A percentile compares a stretch with the other conserved stretches of the same genome.
Conservation (phyloP, 306 rosid species). For the Trifolium fragiferum region DNA sequence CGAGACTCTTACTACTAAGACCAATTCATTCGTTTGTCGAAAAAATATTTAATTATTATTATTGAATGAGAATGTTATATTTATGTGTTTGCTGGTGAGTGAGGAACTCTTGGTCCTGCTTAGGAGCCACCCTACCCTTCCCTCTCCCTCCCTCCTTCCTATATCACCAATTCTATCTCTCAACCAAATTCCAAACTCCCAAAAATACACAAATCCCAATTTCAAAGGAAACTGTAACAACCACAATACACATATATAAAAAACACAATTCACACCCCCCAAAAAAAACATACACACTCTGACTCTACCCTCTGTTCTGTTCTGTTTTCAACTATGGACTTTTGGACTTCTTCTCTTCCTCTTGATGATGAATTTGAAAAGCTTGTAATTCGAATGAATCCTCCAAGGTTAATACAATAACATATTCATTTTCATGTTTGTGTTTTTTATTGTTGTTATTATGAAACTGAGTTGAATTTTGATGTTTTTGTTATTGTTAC, state of each 20-base stretch:
- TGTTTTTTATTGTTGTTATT: neutral
- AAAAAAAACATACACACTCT: constrained; percentile 18
- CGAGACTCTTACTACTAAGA: no score
- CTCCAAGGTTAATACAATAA: constrained; percentile 67
- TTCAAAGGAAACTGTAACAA: constrained; percentile 47
- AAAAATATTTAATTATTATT: no score
- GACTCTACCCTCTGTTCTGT: constrained; percentile 15
- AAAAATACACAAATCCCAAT: constrained; percentile 40
- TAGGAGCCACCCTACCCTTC: constrained; percentile 46
- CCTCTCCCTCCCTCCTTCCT: neutral
- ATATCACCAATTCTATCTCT: constrained; percentile 43
- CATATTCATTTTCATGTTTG: neutral
- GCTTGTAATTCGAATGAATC: constrained; percentile 86
- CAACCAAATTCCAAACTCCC: constrained; percentile 49
- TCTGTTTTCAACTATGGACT: constrained; percentile 60
- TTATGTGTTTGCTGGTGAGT: constrained; percentile 32
- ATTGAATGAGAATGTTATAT: neutral
- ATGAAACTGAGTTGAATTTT: constrained; percentile 24
- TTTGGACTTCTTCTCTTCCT: constrained; percentile 67
- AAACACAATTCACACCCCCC: neutral
- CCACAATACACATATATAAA: neutral
- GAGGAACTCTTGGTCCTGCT: constrained; percentile 56
- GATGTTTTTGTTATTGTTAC: constrained; percentile 7
- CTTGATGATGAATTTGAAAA: constrained; percentile 80
- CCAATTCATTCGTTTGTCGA: no score